Evolutionary conservation across 2,329 filamentous ascomycete genomes (phyloP), one percentile per base, ranked within the genome.

Genomic region (Fusarium nanum): DNA sequence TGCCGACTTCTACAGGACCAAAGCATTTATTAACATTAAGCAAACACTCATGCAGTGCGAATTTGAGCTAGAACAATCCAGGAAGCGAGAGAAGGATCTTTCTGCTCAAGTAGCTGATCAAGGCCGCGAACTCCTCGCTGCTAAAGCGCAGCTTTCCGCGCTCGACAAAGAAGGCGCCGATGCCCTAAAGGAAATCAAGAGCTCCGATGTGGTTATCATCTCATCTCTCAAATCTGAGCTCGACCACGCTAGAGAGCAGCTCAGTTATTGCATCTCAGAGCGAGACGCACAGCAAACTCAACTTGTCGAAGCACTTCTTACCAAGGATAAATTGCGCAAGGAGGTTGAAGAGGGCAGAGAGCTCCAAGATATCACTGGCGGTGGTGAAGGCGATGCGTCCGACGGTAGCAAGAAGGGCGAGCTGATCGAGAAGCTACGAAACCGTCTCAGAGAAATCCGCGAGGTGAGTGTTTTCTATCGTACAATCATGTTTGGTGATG

Each of bases 251-350:
- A 84, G 88, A 67, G 83, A 81, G 63, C 85, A 87, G 71, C 80
- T 85, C 67, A 83, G 83, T 60, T 78, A 81, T 57, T 78, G 85
- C 52, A 81, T 80, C 64, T 80, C 83, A 57, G 87, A 90, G 75
- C 81, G 83, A 52, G 87, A 89, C 56, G 82, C 85, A 64, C 84
- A 88, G 73, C 87, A 88, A 78, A 83, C 84, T 48, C 88, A 90
- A 74, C 83, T 91, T 25, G 83, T 90, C 70, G 83, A 88, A 42
- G 85, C 87, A 46, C 81, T 90, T 20, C 81, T 90, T 47, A 84
- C 85, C 67, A 90, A 90, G 76, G 88, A 90, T 64, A 85, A 86
- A 76, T 80, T 89, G 56, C 84, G 86, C 57, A 86, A 87, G 76
- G 83, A 87, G 61, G 78, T 84, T 37, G 86, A 87, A 68, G 82